phyloP scores from a whole-genome alignment of 768 basidiomycete species.

The Trametes cubensis region DNA sequence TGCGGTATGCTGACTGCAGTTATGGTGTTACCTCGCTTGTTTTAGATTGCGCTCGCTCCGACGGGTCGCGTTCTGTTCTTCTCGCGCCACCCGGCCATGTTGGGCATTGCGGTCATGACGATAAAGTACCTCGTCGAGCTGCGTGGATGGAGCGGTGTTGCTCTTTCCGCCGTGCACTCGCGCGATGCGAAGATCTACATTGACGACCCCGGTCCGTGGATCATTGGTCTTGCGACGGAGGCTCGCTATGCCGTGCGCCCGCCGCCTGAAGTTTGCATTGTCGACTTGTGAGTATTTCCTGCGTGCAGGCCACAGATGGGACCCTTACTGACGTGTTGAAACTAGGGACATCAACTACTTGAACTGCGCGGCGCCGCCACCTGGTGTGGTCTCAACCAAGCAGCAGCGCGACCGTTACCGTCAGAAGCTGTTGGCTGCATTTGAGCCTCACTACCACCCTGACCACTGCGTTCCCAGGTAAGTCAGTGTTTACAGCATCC shows the following conservation, averaged over 20 bases:
- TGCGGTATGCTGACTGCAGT: not conserved
- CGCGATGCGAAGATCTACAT: slow-evolving; percentile 92
- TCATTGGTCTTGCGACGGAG: slow-evolving; percentile 87
- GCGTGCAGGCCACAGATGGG: not conserved
- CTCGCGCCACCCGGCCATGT: slow-evolving; percentile 88
- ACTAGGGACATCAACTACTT: slow-evolving; percentile 43
- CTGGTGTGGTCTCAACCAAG: slow-evolving; percentile 72
- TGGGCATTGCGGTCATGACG: slow-evolving; percentile 89
- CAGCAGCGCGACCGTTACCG: slow-evolving; percentile 82
- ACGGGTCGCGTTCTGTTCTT: slow-evolving; percentile 87
- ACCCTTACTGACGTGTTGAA: not conserved
- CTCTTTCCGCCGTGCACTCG: slow-evolving; percentile 78
- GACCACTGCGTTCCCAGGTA: slow-evolving; percentile 81
- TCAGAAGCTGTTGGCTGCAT: slow-evolving; percentile 71
- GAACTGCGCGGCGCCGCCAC: slow-evolving; percentile 79
- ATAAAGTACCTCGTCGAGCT: slow-evolving; percentile 91
- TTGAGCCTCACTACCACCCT: slow-evolving; percentile 87
- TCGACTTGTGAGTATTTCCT: slow-evolving; percentile 54
- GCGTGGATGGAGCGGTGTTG: slow-evolving; percentile 91
- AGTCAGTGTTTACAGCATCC: slow-evolving; percentile 6
- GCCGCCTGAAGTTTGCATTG: slow-evolving; percentile 78
- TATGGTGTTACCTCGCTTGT: not conserved
- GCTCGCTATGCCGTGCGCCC: slow-evolving; percentile 77
- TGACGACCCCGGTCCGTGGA: slow-evolving; percentile 97
- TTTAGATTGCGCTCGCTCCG: slow-evolving; percentile 80